Percentiles rank a stretch among this genome's conserved stretches.
Conservation (phyloP, 768 basidiomycete species). For the button mushroom (Agaricus bisporus) region DNA sequence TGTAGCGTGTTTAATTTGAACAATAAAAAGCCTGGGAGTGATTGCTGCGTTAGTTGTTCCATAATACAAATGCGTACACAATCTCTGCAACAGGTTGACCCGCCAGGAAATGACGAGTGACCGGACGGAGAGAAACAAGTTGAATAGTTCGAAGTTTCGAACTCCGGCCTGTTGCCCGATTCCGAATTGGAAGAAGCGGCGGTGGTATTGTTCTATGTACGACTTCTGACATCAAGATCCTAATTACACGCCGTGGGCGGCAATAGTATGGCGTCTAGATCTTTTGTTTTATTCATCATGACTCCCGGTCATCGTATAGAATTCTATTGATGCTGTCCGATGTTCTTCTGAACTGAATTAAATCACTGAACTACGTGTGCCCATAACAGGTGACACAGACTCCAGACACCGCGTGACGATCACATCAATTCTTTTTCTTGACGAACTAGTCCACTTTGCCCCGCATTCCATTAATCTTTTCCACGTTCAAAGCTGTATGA, state of each 20-base stretch:
- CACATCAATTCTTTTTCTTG: not conserved
- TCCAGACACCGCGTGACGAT: not conserved
- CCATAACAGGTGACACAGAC: not conserved
- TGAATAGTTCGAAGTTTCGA: too few relatives aligned
- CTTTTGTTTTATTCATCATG: not conserved
- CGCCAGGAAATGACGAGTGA: too few relatives aligned
- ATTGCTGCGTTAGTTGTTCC: too few relatives aligned
- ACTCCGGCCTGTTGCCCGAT: too few relatives aligned
- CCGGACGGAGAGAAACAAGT: too few relatives aligned
- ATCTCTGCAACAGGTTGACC: too few relatives aligned
- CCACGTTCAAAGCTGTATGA: not conserved
- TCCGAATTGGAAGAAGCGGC: not conserved
- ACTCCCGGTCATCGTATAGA: not conserved
- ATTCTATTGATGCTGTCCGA: slow-evolving; percentile 9
- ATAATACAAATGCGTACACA: too few relatives aligned
- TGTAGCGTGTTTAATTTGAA: too few relatives aligned
- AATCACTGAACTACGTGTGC: not conserved
- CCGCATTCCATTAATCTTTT: not conserved
- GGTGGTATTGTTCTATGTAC: too few relatives aligned
- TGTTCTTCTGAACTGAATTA: not conserved
- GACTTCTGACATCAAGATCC: not conserved
- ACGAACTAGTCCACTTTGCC: not conserved
- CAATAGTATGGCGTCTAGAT: not conserved
- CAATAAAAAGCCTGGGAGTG: too few relatives aligned
- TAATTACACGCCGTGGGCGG: not conserved